Percentiles rank a stretch among this genome's conserved stretches.
Evolutionary conservation across 371 early-diverging fungal species (phyloP).

Genomic region (Syncephalastrum monosporum): DNA sequence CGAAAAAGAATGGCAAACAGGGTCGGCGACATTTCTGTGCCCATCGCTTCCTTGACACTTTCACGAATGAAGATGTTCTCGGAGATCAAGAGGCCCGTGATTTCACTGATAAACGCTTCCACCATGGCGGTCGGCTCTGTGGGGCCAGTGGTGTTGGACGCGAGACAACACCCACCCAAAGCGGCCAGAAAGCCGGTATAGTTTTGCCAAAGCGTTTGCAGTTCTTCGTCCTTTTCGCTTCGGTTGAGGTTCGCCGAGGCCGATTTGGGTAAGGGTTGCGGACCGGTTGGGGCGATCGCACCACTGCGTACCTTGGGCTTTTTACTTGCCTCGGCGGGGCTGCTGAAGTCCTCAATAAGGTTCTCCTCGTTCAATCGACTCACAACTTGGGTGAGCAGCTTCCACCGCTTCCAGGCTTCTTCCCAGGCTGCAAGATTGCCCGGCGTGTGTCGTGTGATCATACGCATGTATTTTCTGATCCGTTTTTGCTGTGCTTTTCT

Average conservation of each 20-base stretch:
- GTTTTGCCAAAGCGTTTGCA: constrained; percentile 61
- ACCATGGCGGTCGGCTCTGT: constrained; percentile 56
- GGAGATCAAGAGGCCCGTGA: constrained; percentile 77
- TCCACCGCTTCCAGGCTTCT: constrained; percentile 80
- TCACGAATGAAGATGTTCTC: constrained; percentile 89
- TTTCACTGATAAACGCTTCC: constrained; percentile 77
- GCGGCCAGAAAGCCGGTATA: constrained; percentile 74
- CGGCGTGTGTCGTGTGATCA: constrained; percentile 65
- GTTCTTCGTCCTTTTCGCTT: constrained; percentile 39
- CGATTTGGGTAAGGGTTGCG: constrained; percentile 7
- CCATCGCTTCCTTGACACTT: constrained; percentile 84
- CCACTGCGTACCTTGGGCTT: constrained; percentile 5
- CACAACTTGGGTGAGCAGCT: constrained; percentile 48
- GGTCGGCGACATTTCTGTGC: constrained; percentile 77
- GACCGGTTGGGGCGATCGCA: neutral
- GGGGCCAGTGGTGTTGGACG: constrained; percentile 18
- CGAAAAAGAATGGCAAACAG: constrained; percentile 77
- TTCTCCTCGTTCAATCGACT: constrained; percentile 40
- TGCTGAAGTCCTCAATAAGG: constrained; percentile 15
- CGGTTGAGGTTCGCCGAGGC: constrained; percentile 11
- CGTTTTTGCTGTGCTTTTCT: constrained; percentile 78
- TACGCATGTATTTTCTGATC: constrained; percentile 67
- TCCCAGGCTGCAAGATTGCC: constrained; percentile 86
- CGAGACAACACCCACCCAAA: constrained; percentile 62
- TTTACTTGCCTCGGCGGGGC: neutral